Evolutionary conservation across 148 eudicot genomes (phyloP), one percentile per base, ranked within the genome.

Genomic region (Beta vulgaris): DNA sequence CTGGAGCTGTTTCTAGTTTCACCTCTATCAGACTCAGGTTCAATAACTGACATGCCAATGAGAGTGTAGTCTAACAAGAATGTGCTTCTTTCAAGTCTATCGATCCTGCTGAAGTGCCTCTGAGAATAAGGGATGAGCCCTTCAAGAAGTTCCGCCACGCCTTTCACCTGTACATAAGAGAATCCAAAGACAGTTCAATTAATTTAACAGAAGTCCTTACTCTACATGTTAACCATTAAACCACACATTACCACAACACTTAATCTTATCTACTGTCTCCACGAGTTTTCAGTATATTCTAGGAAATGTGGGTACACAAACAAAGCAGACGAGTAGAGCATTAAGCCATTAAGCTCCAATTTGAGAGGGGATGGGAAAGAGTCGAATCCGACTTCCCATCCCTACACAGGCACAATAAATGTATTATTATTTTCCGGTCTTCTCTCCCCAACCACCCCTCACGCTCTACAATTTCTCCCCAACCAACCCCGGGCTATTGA

Each of bases 41-140:
- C 98, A 35, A 96, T 83, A 25, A 96, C 91, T 26, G 99, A 96
- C 99, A 96, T 96, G 77, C 91, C 89, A 46, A 81, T 82, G 39
- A 93, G 86, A 19, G 97, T 90, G 58, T 96, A 96, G 78, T 92
- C 98, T 72, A 96, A 73, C 78, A 96, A 83, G 69, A 78, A 92
- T 49, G 92, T 81, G 86, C 97, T 96, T 82, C 97, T 87, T 84
- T 89, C 95, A 69, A 96, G 77, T 82, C 99, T 85, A 72, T 92
- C 99, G 46, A 96, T 84, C 79, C 98, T 83, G 78, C 83, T 96
- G 84, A 85, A 96, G 82, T 92, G 99, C 86, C 99, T 88, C 81
- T 91, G 97, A 25, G 91, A 84, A 82, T 96, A 91, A 1, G 97
- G 93, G 51, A 92, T 85, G n/a, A 96, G 90, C 73, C 95, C 98